Conservation (phyloP, 192 early-diverging fungal genomes). For the Lunasporangiospora selenospora region DNA sequence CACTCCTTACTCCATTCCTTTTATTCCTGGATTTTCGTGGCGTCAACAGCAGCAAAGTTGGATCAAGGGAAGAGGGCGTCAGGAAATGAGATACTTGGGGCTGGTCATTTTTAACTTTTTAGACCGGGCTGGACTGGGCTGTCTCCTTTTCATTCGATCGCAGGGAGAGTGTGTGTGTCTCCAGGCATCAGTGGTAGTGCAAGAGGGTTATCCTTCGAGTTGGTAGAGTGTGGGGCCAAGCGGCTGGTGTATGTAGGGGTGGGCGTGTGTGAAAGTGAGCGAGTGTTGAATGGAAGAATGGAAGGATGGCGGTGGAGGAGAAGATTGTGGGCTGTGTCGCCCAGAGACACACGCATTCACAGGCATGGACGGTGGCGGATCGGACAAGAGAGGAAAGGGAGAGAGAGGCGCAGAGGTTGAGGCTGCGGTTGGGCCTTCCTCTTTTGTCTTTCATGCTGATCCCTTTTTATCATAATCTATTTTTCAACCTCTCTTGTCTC, state of each 20-base stretch:
- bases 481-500: background rate
- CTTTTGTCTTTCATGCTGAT: background rate
- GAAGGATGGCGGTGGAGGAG: background rate
- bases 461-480: background rate
- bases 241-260: background rate
- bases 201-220: no score
- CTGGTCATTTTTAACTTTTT: no score
- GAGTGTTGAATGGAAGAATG: background rate
- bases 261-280: background rate
- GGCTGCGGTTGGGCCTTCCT: background rate
- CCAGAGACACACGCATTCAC: background rate
- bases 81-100: background rate
- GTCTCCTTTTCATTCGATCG: no score
- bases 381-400: background rate
- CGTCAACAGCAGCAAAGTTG: no score
- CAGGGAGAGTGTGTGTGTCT: no score
- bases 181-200: no score
- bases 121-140: no score
- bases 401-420: background rate
- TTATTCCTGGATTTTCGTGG: no score
- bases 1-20: no score
- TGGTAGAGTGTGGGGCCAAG: no score
- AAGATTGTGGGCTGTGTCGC: background rate
- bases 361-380: background rate
- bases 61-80: background rate